phyloP scores from a whole-genome alignment of 352 stramenopile genomes.

The Phytophthora sojae region DNA sequence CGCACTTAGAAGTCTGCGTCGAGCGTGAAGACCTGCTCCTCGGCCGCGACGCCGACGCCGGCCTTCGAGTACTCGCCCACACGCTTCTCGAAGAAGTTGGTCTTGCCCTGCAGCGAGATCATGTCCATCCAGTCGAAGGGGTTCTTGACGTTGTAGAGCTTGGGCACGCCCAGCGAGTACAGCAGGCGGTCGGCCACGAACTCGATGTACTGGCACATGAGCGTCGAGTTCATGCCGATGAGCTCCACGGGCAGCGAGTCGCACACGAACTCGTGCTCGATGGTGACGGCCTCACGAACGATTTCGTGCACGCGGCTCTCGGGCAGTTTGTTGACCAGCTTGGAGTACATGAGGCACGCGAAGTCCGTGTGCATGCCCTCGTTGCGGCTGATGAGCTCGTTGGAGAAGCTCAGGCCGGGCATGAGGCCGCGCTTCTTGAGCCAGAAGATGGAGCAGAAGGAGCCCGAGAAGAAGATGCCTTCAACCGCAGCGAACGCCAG shows the following conservation, averaged over 20 bases:
- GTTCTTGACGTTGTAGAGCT: conserved; percentile 95
- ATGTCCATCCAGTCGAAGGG: conserved; percentile 99
- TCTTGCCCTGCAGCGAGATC: conserved; percentile 95
- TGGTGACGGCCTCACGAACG: conserved; percentile 95
- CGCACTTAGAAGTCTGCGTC: conserved; percentile 93
- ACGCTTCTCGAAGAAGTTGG: conserved; percentile 98
- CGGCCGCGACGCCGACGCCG: conserved; percentile 92
- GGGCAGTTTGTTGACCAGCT: conserved; percentile 97
- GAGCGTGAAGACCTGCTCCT: conserved; percentile 93
- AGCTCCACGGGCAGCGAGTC: conserved; percentile 98
- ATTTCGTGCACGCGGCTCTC: conserved; percentile 94
- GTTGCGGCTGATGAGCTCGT: conserved; percentile 99
- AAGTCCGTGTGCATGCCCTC: conserved; percentile 99
- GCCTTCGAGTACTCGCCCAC: conserved; percentile 99
- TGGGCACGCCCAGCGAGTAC: conserved; percentile 90
- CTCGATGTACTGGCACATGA: conserved; percentile 99
- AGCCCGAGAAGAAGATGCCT: conserved; percentile 99
- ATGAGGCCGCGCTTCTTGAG: conserved; percentile 99
- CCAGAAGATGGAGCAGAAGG: conserved; percentile 99
- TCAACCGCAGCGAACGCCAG: conserved; percentile 98
- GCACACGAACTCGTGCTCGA: conserved; percentile 98
- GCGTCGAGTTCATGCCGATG: conserved; percentile 98
- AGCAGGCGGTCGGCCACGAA: conserved; percentile 98
- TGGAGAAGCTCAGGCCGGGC: conserved; percentile 98
- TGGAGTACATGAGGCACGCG: conserved; percentile 98